Conservation (phyloP, 768 basidiomycete species). For the Tylopilus felleus region DNA sequence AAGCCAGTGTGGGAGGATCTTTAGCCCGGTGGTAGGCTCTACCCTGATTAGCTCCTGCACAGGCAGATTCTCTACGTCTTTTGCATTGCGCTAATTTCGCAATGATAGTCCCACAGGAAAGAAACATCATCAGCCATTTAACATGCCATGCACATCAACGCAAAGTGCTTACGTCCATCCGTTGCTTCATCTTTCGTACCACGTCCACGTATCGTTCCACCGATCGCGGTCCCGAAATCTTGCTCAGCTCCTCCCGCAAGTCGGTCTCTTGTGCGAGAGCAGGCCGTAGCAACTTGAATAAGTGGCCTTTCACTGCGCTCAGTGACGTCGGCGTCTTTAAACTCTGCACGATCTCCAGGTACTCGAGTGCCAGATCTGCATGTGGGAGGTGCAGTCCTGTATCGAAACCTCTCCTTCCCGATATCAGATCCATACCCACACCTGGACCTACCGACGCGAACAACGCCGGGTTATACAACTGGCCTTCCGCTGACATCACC, state of each 20-base stretch:
- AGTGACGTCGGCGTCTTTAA: conserved; percentile 62
- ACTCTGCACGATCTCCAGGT: conserved; percentile 70
- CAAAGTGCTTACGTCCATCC: conserved; percentile 49
- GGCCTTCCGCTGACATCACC: conserved; percentile 94
- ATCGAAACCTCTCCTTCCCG: conserved; percentile 23
- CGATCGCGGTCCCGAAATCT: conserved; percentile 31
- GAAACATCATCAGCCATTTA: background rate
- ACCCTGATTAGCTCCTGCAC: conserved; percentile 38
- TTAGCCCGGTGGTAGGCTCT: conserved; percentile 48
- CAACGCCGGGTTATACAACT: conserved; percentile 87
- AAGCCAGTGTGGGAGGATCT: conserved; percentile 62
- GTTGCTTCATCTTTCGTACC: conserved; percentile 53
- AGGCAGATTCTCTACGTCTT: conserved; percentile 26
- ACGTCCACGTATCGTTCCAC: conserved; percentile 46
- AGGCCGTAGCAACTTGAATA: conserved; percentile 90
- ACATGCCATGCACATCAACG: background rate
- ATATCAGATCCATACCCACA: background rate
- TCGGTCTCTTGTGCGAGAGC: conserved; percentile 65
- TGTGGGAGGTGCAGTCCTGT: conserved; percentile 52
- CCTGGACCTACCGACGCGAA: conserved; percentile 45
- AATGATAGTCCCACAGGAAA: background rate
- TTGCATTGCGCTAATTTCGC: conserved; percentile 44
- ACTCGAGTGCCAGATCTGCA: conserved; percentile 75
- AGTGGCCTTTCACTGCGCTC: conserved; percentile 84
- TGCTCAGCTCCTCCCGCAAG: conserved; percentile 69